phyloP scores from a whole-genome alignment of 495 filamentous ascomycete genomes.

The Penicillium daleae region DNA sequence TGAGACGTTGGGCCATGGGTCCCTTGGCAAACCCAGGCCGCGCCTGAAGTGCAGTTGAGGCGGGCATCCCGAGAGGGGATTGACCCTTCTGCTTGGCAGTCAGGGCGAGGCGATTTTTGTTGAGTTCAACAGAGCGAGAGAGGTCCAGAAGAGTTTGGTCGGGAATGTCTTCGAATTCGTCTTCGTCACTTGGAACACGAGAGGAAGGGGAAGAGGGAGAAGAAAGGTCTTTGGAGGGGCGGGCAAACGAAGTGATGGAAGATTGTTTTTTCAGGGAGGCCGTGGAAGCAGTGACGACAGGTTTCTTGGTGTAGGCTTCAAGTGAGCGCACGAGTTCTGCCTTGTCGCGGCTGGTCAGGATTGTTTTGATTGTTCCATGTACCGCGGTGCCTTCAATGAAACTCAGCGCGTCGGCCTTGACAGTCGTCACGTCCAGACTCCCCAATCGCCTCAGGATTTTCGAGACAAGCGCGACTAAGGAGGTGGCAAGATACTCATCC shows the following conservation, averaged over 20 bases:
- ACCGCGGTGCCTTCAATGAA: conserved; percentile 65
- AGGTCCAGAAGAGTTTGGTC: conserved; percentile 50
- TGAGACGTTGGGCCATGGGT: conserved; percentile 36
- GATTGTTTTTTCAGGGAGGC: conserved; percentile 62
- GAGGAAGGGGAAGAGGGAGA: conserved; percentile 38
- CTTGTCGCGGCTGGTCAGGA: conserved; percentile 74
- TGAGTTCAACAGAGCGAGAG: conserved; percentile 52
- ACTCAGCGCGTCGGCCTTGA: conserved; percentile 61
- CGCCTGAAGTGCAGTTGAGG: conserved; percentile 16
- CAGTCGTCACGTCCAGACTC: conserved; percentile 65
- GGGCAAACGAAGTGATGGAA: conserved; percentile 67
- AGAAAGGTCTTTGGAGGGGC: conserved; percentile 44
- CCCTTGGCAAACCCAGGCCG: conserved; percentile 33
- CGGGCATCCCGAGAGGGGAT: conserved; percentile 42
- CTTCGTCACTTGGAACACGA: conserved; percentile 37
- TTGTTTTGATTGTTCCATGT: conserved; percentile 65
- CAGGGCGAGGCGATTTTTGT: conserved; percentile 48
- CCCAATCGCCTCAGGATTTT: conserved; percentile 76
- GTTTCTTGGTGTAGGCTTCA: conserved; percentile 71
- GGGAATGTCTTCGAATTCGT: conserved; percentile 50
- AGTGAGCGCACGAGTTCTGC: conserved; percentile 80
- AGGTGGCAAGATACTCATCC: conserved; percentile 78
- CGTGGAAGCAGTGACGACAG: conserved; percentile 50
- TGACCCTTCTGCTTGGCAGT: conserved; percentile 42
- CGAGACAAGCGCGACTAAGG: conserved; percentile 66